These are phyloP conservation scores for Wickerhamiella nectarea DNA, from an alignment of 805 yeast genomes.

Conservation along the genomic window DNA sequence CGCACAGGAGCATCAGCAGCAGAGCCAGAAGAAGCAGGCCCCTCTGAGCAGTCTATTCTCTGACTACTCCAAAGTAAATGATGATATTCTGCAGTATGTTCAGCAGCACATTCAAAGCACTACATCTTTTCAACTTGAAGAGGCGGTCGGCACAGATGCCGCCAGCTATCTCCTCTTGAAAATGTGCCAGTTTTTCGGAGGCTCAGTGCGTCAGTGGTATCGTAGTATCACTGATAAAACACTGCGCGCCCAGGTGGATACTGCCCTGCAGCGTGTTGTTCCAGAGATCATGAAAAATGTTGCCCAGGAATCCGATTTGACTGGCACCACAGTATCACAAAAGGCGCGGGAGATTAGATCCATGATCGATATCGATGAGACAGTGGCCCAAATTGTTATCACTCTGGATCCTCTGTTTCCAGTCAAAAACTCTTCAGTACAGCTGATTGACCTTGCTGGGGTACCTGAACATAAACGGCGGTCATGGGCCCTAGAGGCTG, in stretches of 20 bases:
- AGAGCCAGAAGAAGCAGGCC: not conserved
- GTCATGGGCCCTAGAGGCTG: constrained; percentile 88
- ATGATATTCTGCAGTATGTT: constrained; percentile 1
- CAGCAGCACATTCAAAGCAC: not conserved
- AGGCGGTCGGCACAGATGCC: not conserved
- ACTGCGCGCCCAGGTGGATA: constrained; percentile 11
- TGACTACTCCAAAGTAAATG: not conserved
- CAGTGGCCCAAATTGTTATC: constrained; percentile 36
- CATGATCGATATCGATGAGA: constrained; percentile 17
- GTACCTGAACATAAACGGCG: constrained; percentile 88
- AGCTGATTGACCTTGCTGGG: constrained; percentile 73
- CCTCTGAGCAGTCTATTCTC: not conserved
- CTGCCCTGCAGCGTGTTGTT: constrained; percentile 8
- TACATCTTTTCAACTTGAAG: not conserved
- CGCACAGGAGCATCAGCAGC: not conserved
- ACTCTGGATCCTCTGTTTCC: constrained; percentile 68
- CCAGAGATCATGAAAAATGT: constrained; percentile 14
- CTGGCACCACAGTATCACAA: constrained; percentile 12
- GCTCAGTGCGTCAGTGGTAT: constrained; percentile 17
- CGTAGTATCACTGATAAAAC: constrained; percentile 16
- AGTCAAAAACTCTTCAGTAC: constrained; percentile 41
- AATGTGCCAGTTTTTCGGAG: constrained; percentile 7
- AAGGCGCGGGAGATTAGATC: constrained; percentile 18
- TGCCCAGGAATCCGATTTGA: constrained; percentile 3
- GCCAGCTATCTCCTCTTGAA: not conserved